Base-by-base conservation (phyloP, 768 basidiomycete species). In the Grammothele lineata region DNA sequence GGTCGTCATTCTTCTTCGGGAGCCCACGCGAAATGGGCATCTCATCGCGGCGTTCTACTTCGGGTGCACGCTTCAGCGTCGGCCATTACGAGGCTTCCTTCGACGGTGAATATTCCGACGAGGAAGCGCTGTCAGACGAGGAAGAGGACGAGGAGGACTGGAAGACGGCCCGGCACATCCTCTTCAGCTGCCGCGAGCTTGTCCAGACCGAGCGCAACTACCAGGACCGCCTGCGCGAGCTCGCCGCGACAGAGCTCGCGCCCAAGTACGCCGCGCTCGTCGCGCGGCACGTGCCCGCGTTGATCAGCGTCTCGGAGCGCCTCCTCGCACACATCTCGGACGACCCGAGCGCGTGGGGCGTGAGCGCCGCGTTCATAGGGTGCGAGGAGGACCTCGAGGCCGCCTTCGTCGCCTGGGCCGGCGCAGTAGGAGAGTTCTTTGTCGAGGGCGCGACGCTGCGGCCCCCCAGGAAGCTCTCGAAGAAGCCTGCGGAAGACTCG, bases 301-400 rank as follows among this genome's bases (percentile, higher is more conserved):
- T 86, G 10, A 66, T 80, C 27, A 55, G 59, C 15, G 75, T 70
- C 17, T 84, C 81, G 23, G 70, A 76, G 42, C 62, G 62, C 15
- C 66, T 84, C 34, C 53, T 82, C n/a, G 63, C 62, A 17, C 64
- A 65, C n/a, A 72, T 83, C 58, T 71, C 77, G 26, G 70, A 72
- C 36, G 82, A 85, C 44, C 84, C 83, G 12, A 83, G 80, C 36
- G 80, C 79, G 3, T 76, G 73, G 69, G 84, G 84, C 8, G 76
- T 85, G 24, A 76, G 80, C 10, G 68, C 72, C 5, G 78, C 84
- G 6, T 81, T 86, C 52, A 64, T 85, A 21, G 63, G 70, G 0
- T 69, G 66, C 39, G 74, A 81, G 56, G 70, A 75, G 22, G 66
- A 68, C n/a, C 60, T 85, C 18, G 78, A 82, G 53, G 59, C 60